These are phyloP conservation scores for Zarea fungicola DNA, from an alignment of 2,329 filamentous ascomycete genomes.

Conservation along the genomic window DNA sequence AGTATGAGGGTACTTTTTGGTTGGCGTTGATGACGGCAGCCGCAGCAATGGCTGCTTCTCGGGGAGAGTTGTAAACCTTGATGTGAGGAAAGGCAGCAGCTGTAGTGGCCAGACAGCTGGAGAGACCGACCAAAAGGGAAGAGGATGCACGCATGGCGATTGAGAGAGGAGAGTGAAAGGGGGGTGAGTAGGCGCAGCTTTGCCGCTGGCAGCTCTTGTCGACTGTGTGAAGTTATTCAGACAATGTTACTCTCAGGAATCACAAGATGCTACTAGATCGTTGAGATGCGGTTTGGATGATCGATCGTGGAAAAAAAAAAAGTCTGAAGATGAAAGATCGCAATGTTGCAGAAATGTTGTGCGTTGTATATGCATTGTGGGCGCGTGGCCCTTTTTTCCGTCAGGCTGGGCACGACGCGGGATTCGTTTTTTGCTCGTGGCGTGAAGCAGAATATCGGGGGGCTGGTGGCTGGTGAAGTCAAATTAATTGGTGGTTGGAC, in stretches of 20 bases:
- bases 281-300: background rate
- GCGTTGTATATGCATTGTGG: conserved; percentile 4
- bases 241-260: background rate
- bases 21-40: background rate
- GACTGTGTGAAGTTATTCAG: background rate
- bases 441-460: background rate
- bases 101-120: conserved; percentile 22
- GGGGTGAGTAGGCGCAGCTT: background rate
- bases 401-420: background rate
- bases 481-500: conserved; percentile 7
- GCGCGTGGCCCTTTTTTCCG: conserved; percentile 10
- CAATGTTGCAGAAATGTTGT: too few species aligned
- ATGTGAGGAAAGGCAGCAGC: conserved; percentile 24
- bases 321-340: conserved; percentile 2
- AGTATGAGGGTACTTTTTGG: conserved; percentile 29
- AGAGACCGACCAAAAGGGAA: conserved; percentile 26
- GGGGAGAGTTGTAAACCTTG: conserved; percentile 16
- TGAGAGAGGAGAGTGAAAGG: background rate
- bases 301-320: background rate
- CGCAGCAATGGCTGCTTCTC: conserved; percentile 16
- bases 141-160: conserved; percentile 26
- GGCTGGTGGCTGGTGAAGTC: conserved; percentile 7
- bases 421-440: background rate
- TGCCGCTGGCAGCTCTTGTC: background rate
- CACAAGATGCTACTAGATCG: background rate